Conservation (phyloP, 371 early-diverging fungal genomes). For the Rhizopus sp. region DNA sequence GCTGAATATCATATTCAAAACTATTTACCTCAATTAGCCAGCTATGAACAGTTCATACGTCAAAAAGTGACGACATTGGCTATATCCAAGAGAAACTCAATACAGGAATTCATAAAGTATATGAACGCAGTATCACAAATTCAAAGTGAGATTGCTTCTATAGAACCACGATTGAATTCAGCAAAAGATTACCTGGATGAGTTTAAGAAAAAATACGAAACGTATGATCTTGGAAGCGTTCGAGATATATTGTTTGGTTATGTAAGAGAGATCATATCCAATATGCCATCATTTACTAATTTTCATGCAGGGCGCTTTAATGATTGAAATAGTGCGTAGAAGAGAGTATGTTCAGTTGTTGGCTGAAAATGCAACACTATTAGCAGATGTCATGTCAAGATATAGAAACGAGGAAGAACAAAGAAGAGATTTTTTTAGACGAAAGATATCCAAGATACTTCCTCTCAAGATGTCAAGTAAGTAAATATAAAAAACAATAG, state of each 20-base stretch:
- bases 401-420: slow-evolving; percentile 63
- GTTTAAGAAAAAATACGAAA: slow-evolving; percentile 26
- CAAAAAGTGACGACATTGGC: slow-evolving; percentile 29
- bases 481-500: neutral
- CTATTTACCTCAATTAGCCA: slow-evolving; percentile 53
- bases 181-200: slow-evolving; percentile 26
- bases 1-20: slow-evolving; percentile 65
- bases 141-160: slow-evolving; percentile 51
- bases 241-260: slow-evolving; percentile 40
- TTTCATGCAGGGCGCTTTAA: slow-evolving; percentile 52
- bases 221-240: slow-evolving; percentile 25
- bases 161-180: slow-evolving; percentile 26
- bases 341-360: slow-evolving; percentile 66
- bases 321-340: slow-evolving; percentile 75
- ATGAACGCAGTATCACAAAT: slow-evolving; percentile 48
- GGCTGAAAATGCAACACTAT: slow-evolving; percentile 53
- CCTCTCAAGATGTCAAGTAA: slow-evolving; percentile 60
- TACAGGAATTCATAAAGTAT: slow-evolving; percentile 37
- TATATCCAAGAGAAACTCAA: slow-evolving; percentile 31
- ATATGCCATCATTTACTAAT: neutral
- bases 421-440: slow-evolving; percentile 64
- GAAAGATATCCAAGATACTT: slow-evolving; percentile 55
- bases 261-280: slow-evolving; percentile 18
- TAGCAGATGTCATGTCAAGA: slow-evolving; percentile 66
- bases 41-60: slow-evolving; percentile 42